Conservation (phyloP, 1,284 basidiomycete genomes). For the Ganoderma meredithae region DNA sequence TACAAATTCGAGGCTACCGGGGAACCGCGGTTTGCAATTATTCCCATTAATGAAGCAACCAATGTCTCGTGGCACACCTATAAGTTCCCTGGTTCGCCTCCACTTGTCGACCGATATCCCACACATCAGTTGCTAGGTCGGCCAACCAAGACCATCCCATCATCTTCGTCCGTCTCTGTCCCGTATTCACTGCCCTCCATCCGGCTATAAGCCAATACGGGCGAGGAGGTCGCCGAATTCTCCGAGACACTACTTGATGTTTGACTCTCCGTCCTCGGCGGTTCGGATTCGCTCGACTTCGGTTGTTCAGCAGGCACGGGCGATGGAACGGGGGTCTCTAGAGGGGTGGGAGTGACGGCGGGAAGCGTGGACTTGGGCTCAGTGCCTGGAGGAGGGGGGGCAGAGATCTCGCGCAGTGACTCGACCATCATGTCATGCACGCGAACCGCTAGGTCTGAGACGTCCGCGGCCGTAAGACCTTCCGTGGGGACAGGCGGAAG, state of each 20-base stretch:
- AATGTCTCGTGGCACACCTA: conserved; percentile 20
- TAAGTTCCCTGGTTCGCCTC: conserved; percentile 5
- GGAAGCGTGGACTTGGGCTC: conserved; percentile 29
- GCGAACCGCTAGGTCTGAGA: conserved; percentile 64
- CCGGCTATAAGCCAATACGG: conserved; percentile 43
- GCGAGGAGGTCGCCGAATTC: conserved; percentile 46
- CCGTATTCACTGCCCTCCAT: conserved; percentile 62
- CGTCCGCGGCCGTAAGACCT: conserved; percentile 73
- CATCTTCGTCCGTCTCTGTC: conserved; percentile 78
- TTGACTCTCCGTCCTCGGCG: conserved; percentile 39
- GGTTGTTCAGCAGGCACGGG: conserved; percentile 23
- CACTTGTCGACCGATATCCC: neutral
- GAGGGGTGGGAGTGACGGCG: conserved; percentile 25
- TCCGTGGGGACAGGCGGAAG: conserved; percentile 80
- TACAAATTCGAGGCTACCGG: neutral
- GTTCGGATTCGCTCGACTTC: conserved; percentile 16
- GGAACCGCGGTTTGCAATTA: conserved; percentile 9
- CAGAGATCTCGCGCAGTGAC: conserved; percentile 72
- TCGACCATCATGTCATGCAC: conserved; percentile 80
- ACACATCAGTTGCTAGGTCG: conserved; percentile 48
- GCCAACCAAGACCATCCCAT: conserved; percentile 79
- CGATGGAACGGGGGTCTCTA: conserved; percentile 21
- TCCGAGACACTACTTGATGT: conserved; percentile 46
- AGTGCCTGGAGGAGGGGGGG: conserved; percentile 43
- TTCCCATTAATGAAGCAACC: conserved; percentile 27